Base-by-base conservation (phyloP, 1,284 basidiomycete genomes). In the Cutaneotrichosporon arboriforme region DNA sequence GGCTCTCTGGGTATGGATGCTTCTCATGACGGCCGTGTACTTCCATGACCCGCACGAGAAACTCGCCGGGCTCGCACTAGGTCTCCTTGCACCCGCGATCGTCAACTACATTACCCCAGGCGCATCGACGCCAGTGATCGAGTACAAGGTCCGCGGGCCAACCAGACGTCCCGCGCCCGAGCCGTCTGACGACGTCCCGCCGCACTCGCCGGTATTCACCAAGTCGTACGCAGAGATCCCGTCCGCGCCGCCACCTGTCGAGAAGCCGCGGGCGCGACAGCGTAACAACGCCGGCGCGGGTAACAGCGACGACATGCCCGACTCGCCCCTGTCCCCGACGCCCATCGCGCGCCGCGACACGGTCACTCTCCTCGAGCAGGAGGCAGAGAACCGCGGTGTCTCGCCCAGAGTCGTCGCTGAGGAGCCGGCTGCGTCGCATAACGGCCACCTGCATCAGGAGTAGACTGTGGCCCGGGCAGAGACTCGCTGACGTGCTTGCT, bases 31-130 rank as follows among this genome's bases (percentile, higher is more conserved):
- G 14, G 84, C 86, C 44, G 76, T 96, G 14, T 97, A 91, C 75
- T 97, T 94, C 77, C 93, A 97, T 68, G 82, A 86, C 7, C 87
- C 89, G 0, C 74, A 81, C 22, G 93, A 97, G 77, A 97, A 97
- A 76, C 58, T 90, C 36, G 83, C 85, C 1, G 93, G 93, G 20
- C 26, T 47, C 65, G 66, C 46, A 23, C 57, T 67, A 18, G 67
- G 65, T 35, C 54, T 69, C 15, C 4, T 57, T 14, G 57, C 61
- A 4, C 49, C 62, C 13, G 48, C 51, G 10, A 39, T 60, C 14
- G 56, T 65, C 43, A 55, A 65, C 54, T 12, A 59, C 22, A 22
- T 62, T 31, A 55, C 59, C 12, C 66, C 64, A 2, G 50, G 46
- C 8, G 31, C 46, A 17, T 31, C 57, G 36, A 35, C 50, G 17